Base-by-base conservation (phyloP, 2,329 filamentous ascomycete genomes). In the Alternaria incomplexa region DNA sequence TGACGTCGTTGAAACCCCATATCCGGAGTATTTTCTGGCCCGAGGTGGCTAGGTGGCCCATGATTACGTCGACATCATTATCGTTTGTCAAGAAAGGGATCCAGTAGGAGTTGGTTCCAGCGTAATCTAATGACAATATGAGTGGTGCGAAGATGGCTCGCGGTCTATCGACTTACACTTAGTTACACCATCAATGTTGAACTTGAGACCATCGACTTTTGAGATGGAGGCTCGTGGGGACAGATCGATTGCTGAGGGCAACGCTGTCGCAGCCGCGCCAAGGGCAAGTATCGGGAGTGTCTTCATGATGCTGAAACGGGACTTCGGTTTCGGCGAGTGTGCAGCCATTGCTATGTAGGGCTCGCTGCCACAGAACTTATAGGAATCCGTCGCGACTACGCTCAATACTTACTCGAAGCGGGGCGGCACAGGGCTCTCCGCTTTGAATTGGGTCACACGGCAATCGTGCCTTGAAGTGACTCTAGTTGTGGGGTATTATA, bases 1-100 rank as follows among this genome's bases (percentile, higher is more conserved):
- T 85, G 13, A 87, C 85, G 66, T 89, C 86, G 77, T 88, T 88
- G 80, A 90, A 90, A 5, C 87, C 87, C 88, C 87, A 89, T 51
- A 89, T 82, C 15, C 88, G 83, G 32, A 89, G 80, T 62, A 89
- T 85, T 73, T 87, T 88, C 63, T 85, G 83, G 0, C 86, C 86
- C 3, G 86, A 84, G 30, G 77, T 66, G 53, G 79, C 72, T 15
- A 89, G 73, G 69, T 87, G 82, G 62, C 73, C 68, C 69, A 81
- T 77, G 22, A 79, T 77, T n/a, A 79, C 77, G 68, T 89, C 85
- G 13, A 89, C 83, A 71, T 90, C 87, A 8, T 77, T 80, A 64
- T 87, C 81, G 59, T 85, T 84, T 68, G 81, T 85, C 45, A 84
- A 69, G 66, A 87, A 86, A 12, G 81, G 80, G 52, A 87, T 82